These are phyloP conservation scores for Fomitopsis pinicola DNA, from an alignment of 1,284 basidiomycete species.

Conservation along the genomic window DNA sequence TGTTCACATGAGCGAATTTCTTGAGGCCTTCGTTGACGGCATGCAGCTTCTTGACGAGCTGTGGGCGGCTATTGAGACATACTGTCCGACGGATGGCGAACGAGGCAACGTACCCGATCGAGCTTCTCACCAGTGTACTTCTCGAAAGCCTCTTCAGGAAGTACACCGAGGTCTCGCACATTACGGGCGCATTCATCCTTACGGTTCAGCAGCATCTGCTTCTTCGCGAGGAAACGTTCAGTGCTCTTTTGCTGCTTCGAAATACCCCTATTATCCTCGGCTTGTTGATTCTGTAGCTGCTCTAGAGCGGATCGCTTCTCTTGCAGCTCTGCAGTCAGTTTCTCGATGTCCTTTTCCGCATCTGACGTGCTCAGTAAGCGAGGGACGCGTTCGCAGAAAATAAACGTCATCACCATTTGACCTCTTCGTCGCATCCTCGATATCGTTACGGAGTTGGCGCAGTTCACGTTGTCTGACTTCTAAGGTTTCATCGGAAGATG, in stretches of 20 bases:
- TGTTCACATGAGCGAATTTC: slow-evolving; percentile 98
- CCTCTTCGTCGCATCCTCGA: slow-evolving; percentile 46
- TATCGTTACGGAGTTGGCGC: slow-evolving; percentile 25
- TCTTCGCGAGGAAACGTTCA: slow-evolving; percentile 91
- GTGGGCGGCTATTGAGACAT: slow-evolving; percentile 1
- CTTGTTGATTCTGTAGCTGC: slow-evolving; percentile 74
- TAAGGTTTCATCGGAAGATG: slow-evolving; percentile 59
- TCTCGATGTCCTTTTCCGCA: slow-evolving; percentile 69
- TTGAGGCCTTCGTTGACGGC: slow-evolving; percentile 89
- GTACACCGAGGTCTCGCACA: slow-evolving; percentile 92
- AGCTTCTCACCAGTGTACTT: slow-evolving; percentile 85
- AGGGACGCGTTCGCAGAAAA: slow-evolving; percentile 2
- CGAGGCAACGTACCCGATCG: slow-evolving; percentile 58
- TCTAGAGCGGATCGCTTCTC: slow-evolving; percentile 68
- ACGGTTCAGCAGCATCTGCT: slow-evolving; percentile 77
- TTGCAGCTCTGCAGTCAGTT: slow-evolving; percentile 61
- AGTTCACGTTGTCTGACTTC: slow-evolving; percentile 70
- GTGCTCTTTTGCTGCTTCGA: slow-evolving; percentile 91
- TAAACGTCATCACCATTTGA: slow-evolving; percentile 49
- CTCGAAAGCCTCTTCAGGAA: slow-evolving; percentile 96
- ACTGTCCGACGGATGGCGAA: neutral
- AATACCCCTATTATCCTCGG: slow-evolving; percentile 83
- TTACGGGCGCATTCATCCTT: slow-evolving; percentile 93
- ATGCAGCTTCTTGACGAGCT: slow-evolving; percentile 91
- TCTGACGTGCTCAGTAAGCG: slow-evolving; percentile 32